A percentile compares a stretch with the other conserved stretches of the same genome.
Conservation (phyloP, 768 basidiomycete genomes). For the Auriscalpium vulgare region DNA sequence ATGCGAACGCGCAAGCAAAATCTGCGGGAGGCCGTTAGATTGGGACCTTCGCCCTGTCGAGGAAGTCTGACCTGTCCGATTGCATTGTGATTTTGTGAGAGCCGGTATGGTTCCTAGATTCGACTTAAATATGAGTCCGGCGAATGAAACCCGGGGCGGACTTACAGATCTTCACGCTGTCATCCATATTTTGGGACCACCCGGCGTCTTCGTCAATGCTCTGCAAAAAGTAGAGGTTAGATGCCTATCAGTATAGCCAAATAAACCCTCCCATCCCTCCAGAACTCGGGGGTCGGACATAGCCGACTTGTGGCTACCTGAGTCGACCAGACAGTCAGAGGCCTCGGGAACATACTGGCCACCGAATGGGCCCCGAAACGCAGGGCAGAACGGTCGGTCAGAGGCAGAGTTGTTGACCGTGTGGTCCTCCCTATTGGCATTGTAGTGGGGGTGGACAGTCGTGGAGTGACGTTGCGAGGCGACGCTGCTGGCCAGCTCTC, state of each 20-base stretch:
- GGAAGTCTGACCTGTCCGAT: slow-evolving; percentile 72
- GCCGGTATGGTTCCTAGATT: slow-evolving; percentile 84
- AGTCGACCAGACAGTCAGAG: slow-evolving; percentile 90
- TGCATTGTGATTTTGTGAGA: slow-evolving; percentile 99
- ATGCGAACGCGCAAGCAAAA: slow-evolving; percentile 88
- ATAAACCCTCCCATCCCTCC: slow-evolving; percentile 82
- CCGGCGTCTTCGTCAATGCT: slow-evolving; percentile 86
- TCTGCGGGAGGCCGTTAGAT: slow-evolving; percentile 38
- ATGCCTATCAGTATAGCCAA: slow-evolving; percentile 91
- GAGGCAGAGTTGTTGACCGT: slow-evolving; percentile 24
- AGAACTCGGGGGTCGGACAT: slow-evolving; percentile 83
- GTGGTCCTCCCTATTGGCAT: slow-evolving; percentile 24
- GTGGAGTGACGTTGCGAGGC: slow-evolving; percentile 20
- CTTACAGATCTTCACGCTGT: slow-evolving; percentile 88
- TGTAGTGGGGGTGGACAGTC: slow-evolving; percentile 24
- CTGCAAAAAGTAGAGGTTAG: slow-evolving; percentile 84
- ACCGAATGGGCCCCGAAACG: slow-evolving; percentile 93
- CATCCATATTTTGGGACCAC: slow-evolving; percentile 95
- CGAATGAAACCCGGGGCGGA: background rate
- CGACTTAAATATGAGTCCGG: slow-evolving; percentile 1
- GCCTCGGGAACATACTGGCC: slow-evolving; percentile 98
- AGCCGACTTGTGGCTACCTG: slow-evolving; percentile 84
- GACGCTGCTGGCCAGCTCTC: slow-evolving; percentile 17
- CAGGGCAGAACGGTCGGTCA: slow-evolving; percentile 50
- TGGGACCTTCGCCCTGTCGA: background rate